phyloP scores from a whole-genome alignment of 768 basidiomycete species.

The Chalciporus chontae region DNA sequence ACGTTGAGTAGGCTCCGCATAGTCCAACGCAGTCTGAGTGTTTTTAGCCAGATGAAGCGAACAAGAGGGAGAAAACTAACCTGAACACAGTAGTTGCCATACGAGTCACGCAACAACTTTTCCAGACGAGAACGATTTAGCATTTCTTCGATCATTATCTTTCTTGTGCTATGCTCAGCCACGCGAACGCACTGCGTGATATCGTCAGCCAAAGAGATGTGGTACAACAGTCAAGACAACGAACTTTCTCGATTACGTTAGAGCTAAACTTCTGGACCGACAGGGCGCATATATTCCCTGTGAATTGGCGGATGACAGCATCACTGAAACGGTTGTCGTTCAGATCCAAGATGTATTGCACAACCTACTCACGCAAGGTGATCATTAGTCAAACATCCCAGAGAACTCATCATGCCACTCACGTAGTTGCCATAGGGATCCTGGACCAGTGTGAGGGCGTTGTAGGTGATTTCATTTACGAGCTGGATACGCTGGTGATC shows the following conservation, averaged over 20 bases:
- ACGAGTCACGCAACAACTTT: conserved; percentile 93
- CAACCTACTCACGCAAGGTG: conserved; percentile 53
- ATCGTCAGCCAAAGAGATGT: background rate
- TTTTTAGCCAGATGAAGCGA: conserved; percentile 12
- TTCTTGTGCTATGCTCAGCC: conserved; percentile 91
- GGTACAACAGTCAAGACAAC: background rate
- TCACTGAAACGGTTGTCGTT: conserved; percentile 99
- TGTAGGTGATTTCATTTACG: conserved; percentile 98
- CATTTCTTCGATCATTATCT: conserved; percentile 91
- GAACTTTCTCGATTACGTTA: conserved; percentile 95
- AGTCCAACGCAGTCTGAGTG: conserved; percentile 88
- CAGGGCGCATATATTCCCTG: conserved; percentile 94
- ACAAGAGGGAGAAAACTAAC: conserved; percentile 35
- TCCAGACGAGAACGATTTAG: conserved; percentile 93
- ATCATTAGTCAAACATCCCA: background rate
- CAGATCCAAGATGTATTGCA: conserved; percentile 97
- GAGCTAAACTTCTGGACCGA: conserved; percentile 99
- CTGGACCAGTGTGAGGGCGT: conserved; percentile 95
- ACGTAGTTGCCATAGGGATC: conserved; percentile 95
- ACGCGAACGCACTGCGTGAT: conserved; percentile 73
- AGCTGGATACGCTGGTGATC: conserved; percentile 93
- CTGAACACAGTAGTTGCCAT: conserved; percentile 94
- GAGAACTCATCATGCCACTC: conserved; percentile 23
- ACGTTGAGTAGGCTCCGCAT: conserved; percentile 92
- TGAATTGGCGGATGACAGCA: conserved; percentile 94